Conservation (phyloP, 2,329 filamentous ascomycete genomes). For the Furcasterigmium furcatum region DNA sequence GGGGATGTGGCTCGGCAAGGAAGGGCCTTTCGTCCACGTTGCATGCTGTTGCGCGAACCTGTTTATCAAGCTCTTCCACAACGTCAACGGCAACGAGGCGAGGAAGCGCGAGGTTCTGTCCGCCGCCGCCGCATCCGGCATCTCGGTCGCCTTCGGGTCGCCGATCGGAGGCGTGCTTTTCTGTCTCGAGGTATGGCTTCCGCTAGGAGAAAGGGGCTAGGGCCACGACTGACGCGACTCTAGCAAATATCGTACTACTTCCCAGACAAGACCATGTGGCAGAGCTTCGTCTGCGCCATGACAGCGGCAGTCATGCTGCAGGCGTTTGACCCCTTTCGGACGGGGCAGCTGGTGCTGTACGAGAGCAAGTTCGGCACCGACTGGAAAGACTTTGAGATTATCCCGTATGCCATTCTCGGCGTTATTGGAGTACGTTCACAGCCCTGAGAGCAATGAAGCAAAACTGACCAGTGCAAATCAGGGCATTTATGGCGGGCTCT, state of each 20-base stretch:
- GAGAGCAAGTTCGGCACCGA: slow-evolving; percentile 89
- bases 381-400: slow-evolving; percentile 92
- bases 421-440: slow-evolving; percentile 64
- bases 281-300: slow-evolving; percentile 98
- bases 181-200: slow-evolving; percentile 73
- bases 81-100: slow-evolving; percentile 85
- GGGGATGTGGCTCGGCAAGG: slow-evolving; percentile 94
- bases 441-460: neutral
- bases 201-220: no score
- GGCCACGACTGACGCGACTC: no score
- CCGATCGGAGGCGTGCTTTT: slow-evolving; percentile 94
- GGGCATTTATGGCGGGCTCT: slow-evolving; percentile 91
- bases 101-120: slow-evolving; percentile 92
- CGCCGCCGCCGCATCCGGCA: slow-evolving; percentile 86
- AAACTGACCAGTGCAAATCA: slow-evolving; percentile 22
- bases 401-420: slow-evolving; percentile 84
- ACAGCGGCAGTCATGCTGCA: slow-evolving; percentile 93
- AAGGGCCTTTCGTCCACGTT: slow-evolving; percentile 92
- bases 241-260: slow-evolving; percentile 95
- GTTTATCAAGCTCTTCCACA: slow-evolving; percentile 84
- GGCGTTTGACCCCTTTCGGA: slow-evolving; percentile 89
- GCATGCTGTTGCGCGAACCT: slow-evolving; percentile 95
- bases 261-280: slow-evolving; percentile 99
- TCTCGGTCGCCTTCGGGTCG: slow-evolving; percentile 90
- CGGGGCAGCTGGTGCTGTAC: slow-evolving; percentile 92